These are phyloP conservation scores for Zanthoxylum bungeanum DNA, from an alignment of 345 rosid genomes.

Conservation along the genomic window DNA sequence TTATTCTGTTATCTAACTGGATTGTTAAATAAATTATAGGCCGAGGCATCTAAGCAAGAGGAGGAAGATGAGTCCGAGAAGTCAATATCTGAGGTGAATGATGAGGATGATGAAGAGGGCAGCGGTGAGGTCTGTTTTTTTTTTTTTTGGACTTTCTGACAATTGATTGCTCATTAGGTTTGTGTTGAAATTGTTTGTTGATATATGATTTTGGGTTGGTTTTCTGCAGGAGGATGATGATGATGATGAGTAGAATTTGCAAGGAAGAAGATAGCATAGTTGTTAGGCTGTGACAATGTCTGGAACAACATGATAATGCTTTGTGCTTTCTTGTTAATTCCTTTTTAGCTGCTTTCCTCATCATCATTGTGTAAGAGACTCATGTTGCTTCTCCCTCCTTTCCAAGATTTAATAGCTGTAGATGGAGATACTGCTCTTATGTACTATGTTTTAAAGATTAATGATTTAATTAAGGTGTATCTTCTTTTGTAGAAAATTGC, in stretches of 20 bases:
- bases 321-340: constrained; percentile 29
- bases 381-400: constrained; percentile 25
- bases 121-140: constrained; percentile 78
- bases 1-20: background rate
- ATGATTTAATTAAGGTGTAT: constrained; percentile 29
- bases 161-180: too few relatives aligned
- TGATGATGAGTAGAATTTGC: constrained; percentile 57
- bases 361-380: constrained; percentile 13
- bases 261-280: constrained; percentile 29
- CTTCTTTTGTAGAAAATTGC: constrained; percentile 28
- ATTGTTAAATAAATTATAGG: constrained; percentile 29
- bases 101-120: constrained; percentile 78
- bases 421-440: constrained; percentile 36
- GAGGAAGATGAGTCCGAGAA: constrained; percentile 91
- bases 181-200: background rate
- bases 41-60: constrained; percentile 61
- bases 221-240: constrained; percentile 77
- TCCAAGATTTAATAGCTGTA: constrained; percentile 28
- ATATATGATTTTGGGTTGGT: too few relatives aligned
- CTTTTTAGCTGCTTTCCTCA: constrained; percentile 20
- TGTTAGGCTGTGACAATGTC: constrained; percentile 39
- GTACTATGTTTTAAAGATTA: constrained; percentile 31
- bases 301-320: constrained; percentile 30
- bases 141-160: background rate
- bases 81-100: constrained; percentile 88